Evolutionary conservation across 768 basidiomycete genomes (phyloP).

Genomic region (Pseudohyphozyma bogoriensis): DNA sequence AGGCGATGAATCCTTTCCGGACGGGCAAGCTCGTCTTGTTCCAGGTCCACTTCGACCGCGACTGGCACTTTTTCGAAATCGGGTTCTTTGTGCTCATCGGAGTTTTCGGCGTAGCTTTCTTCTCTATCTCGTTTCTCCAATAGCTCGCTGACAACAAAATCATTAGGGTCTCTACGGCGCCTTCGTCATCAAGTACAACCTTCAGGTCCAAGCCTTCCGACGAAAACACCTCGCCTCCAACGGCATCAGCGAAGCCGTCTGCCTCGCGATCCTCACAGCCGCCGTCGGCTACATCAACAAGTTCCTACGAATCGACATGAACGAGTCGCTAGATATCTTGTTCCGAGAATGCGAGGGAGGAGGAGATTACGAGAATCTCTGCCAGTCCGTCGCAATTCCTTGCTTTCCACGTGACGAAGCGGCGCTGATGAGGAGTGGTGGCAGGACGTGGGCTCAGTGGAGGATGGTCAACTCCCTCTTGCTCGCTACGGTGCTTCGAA

Average conservation of each 20-base stretch:
- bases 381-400: slow-evolving; percentile 62
- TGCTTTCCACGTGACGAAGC: not conserved
- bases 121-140: not conserved
- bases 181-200: slow-evolving; percentile 91
- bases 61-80: slow-evolving; percentile 99
- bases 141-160: not conserved
- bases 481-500: slow-evolving; percentile 80
- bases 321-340: slow-evolving; percentile 83
- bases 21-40: slow-evolving; percentile 97
- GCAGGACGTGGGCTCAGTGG: slow-evolving; percentile 83
- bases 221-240: slow-evolving; percentile 75
- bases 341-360: slow-evolving; percentile 95
- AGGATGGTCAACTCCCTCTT: slow-evolving; percentile 84
- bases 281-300: slow-evolving; percentile 88
- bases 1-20: slow-evolving; percentile 97
- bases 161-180: slow-evolving; percentile 88
- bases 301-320: slow-evolving; percentile 95
- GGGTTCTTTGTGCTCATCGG: slow-evolving; percentile 92
- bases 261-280: slow-evolving; percentile 76
- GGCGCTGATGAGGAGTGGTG: not conserved
- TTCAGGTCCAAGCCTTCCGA: slow-evolving; percentile 89
- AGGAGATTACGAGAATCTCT: slow-evolving; percentile 78
- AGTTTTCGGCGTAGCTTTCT: slow-evolving; percentile 69
- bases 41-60: slow-evolving; percentile 91
- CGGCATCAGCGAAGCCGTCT: slow-evolving; percentile 79